phyloP scores from a whole-genome alignment of 176 grass and related monocot species.

The Hordeum marinum region DNA sequence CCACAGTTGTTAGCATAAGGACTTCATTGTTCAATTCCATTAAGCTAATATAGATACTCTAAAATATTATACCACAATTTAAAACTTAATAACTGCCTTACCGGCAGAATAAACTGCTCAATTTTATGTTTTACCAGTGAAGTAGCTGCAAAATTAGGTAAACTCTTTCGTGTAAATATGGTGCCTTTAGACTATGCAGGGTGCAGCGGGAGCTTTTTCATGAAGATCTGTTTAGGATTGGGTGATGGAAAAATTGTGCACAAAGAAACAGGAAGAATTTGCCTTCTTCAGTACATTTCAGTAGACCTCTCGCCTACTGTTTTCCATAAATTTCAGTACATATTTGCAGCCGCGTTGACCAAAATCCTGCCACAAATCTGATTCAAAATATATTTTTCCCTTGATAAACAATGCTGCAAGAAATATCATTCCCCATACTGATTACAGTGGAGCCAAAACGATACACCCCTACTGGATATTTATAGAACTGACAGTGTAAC shows the following conservation, averaged over 20 bases:
- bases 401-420: background rate
- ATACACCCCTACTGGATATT: background rate
- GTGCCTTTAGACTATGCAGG: background rate
- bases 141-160: background rate
- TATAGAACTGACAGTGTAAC: background rate
- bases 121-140: conserved; percentile 3
- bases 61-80: background rate
- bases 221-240: background rate
- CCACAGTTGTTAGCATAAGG: background rate
- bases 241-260: background rate
- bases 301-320: background rate
- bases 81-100: background rate
- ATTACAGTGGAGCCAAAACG: conserved; percentile 10
- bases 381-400: background rate
- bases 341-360: background rate
- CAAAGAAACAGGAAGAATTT: background rate
- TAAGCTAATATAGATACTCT: background rate
- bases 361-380: background rate
- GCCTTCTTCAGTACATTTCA: background rate
- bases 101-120: background rate
- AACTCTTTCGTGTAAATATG: background rate
- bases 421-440: background rate
- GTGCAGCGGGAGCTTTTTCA: background rate
- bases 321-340: background rate
- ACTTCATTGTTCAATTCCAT: background rate